A percentile compares a stretch with the other conserved stretches of the same genome.
These are phyloP conservation scores for Arthrobotrys conoides DNA, from an alignment of 2,329 filamentous ascomycete genomes.

Conservation along the genomic window DNA sequence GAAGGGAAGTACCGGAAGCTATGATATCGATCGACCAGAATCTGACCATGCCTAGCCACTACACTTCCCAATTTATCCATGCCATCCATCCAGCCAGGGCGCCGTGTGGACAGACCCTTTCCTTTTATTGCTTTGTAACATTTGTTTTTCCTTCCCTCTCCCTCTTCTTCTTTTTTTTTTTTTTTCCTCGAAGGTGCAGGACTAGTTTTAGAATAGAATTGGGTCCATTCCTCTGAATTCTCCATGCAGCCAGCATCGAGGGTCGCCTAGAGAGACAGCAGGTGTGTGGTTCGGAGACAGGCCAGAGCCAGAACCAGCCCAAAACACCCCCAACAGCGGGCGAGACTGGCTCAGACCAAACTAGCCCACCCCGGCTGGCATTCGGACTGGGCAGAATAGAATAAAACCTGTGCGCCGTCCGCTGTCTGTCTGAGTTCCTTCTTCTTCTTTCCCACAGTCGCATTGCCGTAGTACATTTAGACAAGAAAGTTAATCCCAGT, in stretches of 20 bases:
- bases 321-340: constrained; percentile 34
- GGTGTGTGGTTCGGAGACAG: constrained; percentile 37
- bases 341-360: constrained; percentile 27
- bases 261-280: constrained; percentile 50
- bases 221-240: constrained; percentile 54
- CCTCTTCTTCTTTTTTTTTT: neutral
- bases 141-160: neutral
- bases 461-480: constrained; percentile 5
- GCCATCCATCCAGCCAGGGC: constrained; percentile 48
- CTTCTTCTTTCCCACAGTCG: constrained; percentile 24
- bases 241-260: constrained; percentile 60
- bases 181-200: constrained; percentile 41
- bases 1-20: constrained; percentile 40
- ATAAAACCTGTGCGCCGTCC: constrained; percentile 57
- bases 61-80: constrained; percentile 56
- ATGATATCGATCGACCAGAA: constrained; percentile 45
- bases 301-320: constrained; percentile 25
- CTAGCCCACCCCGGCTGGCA: constrained; percentile 34
- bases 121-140: neutral
- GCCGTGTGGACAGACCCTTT: constrained; percentile 59
- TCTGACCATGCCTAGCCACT: constrained; percentile 43
- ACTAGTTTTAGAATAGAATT: constrained; percentile 58
- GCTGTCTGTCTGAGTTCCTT: constrained; percentile 37
- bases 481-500: constrained; percentile 1
- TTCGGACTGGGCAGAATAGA: constrained; percentile 38